Conservation (phyloP, 805 yeast genomes). For the Clavispora phyllophila region DNA sequence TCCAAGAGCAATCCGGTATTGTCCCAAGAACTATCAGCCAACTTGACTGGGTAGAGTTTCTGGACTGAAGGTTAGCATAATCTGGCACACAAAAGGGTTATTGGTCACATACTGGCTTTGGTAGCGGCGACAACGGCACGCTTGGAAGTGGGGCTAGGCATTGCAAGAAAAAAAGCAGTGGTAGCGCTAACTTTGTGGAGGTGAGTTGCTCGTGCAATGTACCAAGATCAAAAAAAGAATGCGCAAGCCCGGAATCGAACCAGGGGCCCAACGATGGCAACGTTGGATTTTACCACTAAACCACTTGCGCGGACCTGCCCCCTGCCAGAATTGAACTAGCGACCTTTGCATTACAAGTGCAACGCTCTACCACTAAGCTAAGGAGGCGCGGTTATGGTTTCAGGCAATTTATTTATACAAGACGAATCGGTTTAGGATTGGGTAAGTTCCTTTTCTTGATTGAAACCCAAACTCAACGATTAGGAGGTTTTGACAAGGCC, state of each 20-base stretch:
- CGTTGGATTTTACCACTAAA: constrained; percentile 18
- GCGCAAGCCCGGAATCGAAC: constrained; percentile 23
- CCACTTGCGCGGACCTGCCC: constrained; percentile 20
- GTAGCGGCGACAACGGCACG: constrained; percentile 39
- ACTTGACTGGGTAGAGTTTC: constrained; percentile 68
- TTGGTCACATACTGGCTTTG: constrained; percentile 35
- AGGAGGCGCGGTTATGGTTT: constrained; percentile 60
- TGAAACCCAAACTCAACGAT: too few species aligned
- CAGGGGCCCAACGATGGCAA: constrained; percentile 18
- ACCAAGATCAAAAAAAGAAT: constrained; percentile 4
- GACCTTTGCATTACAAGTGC: constrained; percentile 99
- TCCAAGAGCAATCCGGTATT: constrained; percentile 90
- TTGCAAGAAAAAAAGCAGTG: constrained; percentile 2
- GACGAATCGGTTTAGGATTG: too few species aligned
- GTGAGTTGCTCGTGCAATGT: too few species aligned
- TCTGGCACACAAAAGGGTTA: too few species aligned
- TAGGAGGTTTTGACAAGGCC: too few species aligned
- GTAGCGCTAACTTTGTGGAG: too few species aligned
- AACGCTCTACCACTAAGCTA: constrained; percentile 99
- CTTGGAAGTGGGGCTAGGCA: constrained; percentile 31
- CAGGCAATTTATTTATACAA: too few species aligned
- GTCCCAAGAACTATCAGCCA: constrained; percentile 92
- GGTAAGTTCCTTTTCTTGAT: too few species aligned
- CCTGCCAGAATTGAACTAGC: constrained; percentile 50
- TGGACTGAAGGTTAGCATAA: constrained; percentile 44